phyloP scores from a whole-genome alignment of 345 rosid species.

The Microthlaspi erraticum region DNA sequence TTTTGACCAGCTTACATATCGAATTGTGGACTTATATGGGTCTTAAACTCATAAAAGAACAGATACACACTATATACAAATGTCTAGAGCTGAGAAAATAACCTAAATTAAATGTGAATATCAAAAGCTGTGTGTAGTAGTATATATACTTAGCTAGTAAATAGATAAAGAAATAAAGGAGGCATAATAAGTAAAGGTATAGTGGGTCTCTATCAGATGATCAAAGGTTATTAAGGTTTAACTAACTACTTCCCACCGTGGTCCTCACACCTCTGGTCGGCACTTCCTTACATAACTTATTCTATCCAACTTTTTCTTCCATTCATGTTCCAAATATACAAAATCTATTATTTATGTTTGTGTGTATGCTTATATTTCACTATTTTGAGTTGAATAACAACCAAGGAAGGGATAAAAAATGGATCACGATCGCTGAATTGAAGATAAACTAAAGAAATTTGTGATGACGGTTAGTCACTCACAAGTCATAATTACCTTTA shows the following conservation, averaged over 20 bases:
- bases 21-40: too few relatives aligned
- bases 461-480: conserved; percentile 43
- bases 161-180: background rate
- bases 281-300: conserved; percentile 35
- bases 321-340: conserved; percentile 2
- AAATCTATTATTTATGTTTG: too few relatives aligned
- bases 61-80: too few relatives aligned
- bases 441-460: conserved; percentile 33
- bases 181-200: background rate
- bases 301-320: conserved; percentile 30
- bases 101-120: background rate
- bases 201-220: conserved; percentile 32
- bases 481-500: conserved; percentile 21
- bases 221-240: conserved; percentile 22
- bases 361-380: conserved; percentile 4
- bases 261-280: conserved; percentile 37
- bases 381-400: conserved; percentile 18
- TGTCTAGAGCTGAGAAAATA: background rate
- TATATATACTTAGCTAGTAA: background rate
- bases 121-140: background rate
- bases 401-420: conserved; percentile 9
- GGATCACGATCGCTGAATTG: conserved; percentile 27
- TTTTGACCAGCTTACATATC: background rate
- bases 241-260: conserved; percentile 12
- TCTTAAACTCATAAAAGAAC: background rate